Evolutionary conservation across 257 asterid species (phyloP).

Genomic region (Euphrasia confusa): DNA sequence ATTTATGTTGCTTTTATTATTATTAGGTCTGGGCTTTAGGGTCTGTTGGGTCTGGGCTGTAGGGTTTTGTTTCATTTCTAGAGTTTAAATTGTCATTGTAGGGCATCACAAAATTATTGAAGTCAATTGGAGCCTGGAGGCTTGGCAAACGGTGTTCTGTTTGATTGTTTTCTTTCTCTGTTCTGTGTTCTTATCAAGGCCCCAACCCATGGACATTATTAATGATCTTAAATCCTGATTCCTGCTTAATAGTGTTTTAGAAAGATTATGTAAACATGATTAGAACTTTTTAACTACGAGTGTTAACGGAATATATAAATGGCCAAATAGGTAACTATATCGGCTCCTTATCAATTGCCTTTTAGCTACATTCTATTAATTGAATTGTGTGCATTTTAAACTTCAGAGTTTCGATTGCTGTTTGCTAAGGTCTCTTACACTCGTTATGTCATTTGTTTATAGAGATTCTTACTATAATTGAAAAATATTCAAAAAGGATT

Average conservation of each 20-base stretch:
- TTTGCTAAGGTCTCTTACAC: conserved; percentile 4
- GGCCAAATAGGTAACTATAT: background rate
- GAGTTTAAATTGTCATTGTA: too few species aligned
- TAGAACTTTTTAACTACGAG: background rate
- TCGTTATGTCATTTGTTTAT: conserved; percentile 3
- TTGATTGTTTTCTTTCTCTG: too few species aligned
- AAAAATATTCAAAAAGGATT: conserved; percentile 6
- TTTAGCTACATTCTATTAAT: background rate
- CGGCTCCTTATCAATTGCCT: background rate
- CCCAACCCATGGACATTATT: background rate
- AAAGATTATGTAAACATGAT: background rate
- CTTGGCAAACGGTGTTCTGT: too few species aligned
- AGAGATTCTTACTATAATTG: conserved; percentile 10
- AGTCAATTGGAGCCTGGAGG: too few species aligned
- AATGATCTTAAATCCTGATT: background rate
- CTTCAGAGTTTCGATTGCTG: conserved; percentile 13
- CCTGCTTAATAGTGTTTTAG: background rate
- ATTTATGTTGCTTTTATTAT: too few species aligned
- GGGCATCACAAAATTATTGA: too few species aligned
- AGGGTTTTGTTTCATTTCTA: too few species aligned
- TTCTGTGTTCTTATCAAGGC: too few species aligned
- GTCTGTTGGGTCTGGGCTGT: too few species aligned
- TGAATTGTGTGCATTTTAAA: background rate
- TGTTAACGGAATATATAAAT: conserved; percentile 6
- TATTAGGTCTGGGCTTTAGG: too few species aligned